Evolutionary conservation across 345 rosid genomes (phyloP).

Genomic region (Eucalyptus albens): DNA sequence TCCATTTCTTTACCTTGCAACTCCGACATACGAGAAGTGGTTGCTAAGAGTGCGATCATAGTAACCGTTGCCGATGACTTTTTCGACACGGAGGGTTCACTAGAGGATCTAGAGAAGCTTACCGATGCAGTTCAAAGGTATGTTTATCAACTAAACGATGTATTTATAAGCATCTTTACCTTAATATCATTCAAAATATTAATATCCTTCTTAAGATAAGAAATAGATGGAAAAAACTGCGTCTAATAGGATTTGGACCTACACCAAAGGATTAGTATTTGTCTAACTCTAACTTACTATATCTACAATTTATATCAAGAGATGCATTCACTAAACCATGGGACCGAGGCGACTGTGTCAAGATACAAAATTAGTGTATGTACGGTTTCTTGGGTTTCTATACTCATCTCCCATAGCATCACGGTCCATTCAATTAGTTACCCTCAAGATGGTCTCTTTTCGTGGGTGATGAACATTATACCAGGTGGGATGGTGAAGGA

Average conservation of each 20-base stretch:
- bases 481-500: conserved; percentile 50
- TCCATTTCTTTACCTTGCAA: conserved; percentile 17
- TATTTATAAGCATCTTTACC: too few relatives aligned
- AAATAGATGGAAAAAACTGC: too few relatives aligned
- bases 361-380: neutral
- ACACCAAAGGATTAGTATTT: neutral
- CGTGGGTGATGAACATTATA: neutral
- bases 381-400: neutral
- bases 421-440: neutral
- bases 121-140: conserved; percentile 40
- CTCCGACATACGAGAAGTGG: conserved; percentile 11
- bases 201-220: too few relatives aligned
- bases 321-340: neutral
- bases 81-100: conserved; percentile 39
- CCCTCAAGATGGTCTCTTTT: neutral
- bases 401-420: neutral
- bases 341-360: neutral
- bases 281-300: neutral
- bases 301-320: neutral
- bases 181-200: too few relatives aligned
- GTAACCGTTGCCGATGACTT: conserved; percentile 62
- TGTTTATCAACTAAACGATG: too few relatives aligned
- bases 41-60: conserved; percentile 30
- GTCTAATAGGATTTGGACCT: too few relatives aligned
- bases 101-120: conserved; percentile 29